Evolutionary conservation across 768 basidiomycete species (phyloP).

Genomic region (Arthromyces matolae): DNA sequence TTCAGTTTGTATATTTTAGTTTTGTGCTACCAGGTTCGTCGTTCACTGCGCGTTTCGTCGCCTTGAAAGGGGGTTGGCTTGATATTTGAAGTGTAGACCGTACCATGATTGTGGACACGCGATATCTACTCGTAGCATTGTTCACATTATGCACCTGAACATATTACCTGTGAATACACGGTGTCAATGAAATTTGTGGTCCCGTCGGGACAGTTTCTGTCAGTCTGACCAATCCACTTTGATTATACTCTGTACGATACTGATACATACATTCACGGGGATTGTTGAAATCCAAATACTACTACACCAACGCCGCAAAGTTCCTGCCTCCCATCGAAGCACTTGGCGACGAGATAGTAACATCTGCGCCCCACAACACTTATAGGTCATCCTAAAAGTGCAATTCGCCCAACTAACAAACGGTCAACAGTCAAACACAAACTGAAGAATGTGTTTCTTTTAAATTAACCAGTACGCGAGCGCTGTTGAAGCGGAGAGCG

Average conservation of each 20-base stretch:
- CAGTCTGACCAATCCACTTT: too few relatives aligned
- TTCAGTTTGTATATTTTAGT: too few relatives aligned
- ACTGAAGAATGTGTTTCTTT: slow-evolving; percentile 23
- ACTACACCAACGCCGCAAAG: slow-evolving; percentile 39
- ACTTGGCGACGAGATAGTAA: slow-evolving; percentile 35
- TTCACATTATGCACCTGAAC: too few relatives aligned
- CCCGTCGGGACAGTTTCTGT: too few relatives aligned
- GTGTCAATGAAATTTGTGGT: too few relatives aligned
- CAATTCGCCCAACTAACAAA: slow-evolving; percentile 45
- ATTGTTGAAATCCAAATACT: slow-evolving; percentile 82
- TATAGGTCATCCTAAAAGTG: slow-evolving; percentile 23
- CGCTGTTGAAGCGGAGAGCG: slow-evolving; percentile 87
- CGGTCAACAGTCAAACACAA: slow-evolving; percentile 42
- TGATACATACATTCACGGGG: slow-evolving; percentile 33
- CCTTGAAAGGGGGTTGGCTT: too few relatives aligned
- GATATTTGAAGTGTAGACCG: too few relatives aligned
- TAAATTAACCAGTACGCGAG: slow-evolving; percentile 66
- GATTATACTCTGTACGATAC: neutral
- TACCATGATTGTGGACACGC: too few relatives aligned
- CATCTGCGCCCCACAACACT: slow-evolving; percentile 28
- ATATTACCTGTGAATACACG: too few relatives aligned
- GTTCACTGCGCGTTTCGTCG: too few relatives aligned
- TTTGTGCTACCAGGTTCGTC: too few relatives aligned
- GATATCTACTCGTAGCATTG: too few relatives aligned
- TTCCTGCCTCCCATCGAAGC: slow-evolving; percentile 35